A percentile compares a stretch with the other conserved stretches of the same genome.
Evolutionary conservation across 2,329 filamentous ascomycete genomes (phyloP).

Genomic region (Cladosporium colombiae): DNA sequence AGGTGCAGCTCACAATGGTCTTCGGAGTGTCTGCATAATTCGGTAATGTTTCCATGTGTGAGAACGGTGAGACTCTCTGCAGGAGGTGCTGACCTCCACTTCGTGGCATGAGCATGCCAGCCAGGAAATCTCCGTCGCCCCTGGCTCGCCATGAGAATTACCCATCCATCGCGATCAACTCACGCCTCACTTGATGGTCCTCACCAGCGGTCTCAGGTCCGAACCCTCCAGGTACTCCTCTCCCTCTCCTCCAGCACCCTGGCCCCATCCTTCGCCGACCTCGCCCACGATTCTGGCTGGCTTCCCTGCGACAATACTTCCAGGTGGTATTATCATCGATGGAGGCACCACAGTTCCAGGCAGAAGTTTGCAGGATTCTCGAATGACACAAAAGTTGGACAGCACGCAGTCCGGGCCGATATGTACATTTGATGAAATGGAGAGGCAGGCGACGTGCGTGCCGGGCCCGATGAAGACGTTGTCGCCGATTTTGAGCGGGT

Average conservation of each 20-base stretch:
- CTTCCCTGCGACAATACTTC: slow-evolving; percentile 82
- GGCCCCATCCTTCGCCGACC: slow-evolving; percentile 67
- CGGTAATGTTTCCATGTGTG: neutral
- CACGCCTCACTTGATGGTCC: slow-evolving; percentile 44
- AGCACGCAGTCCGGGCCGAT: slow-evolving; percentile 77
- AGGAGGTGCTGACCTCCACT: neutral
- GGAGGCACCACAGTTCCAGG: slow-evolving; percentile 81
- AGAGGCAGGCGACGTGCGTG: slow-evolving; percentile 78
- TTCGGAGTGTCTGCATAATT: neutral
- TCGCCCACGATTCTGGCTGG: slow-evolving; percentile 81
- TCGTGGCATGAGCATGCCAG: neutral
- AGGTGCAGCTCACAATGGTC: neutral
- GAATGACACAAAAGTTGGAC: slow-evolving; percentile 85
- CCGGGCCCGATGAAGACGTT: slow-evolving; percentile 79
- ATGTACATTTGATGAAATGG: slow-evolving; percentile 81
- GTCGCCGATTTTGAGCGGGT: slow-evolving; percentile 88
- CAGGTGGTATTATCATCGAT: slow-evolving; percentile 90
- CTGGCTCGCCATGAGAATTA: neutral
- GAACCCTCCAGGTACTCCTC: slow-evolving; percentile 53
- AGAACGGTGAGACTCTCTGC: neutral
- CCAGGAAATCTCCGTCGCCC: neutral
- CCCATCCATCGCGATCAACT: neutral
- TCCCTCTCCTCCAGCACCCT: slow-evolving; percentile 44
- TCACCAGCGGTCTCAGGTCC: slow-evolving; percentile 50
- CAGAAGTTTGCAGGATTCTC: slow-evolving; percentile 87